Evolutionary conservation across 305 asterid species (phyloP), one percentile per base, ranked within the genome.

Genomic region (Solanum chacoense): DNA sequence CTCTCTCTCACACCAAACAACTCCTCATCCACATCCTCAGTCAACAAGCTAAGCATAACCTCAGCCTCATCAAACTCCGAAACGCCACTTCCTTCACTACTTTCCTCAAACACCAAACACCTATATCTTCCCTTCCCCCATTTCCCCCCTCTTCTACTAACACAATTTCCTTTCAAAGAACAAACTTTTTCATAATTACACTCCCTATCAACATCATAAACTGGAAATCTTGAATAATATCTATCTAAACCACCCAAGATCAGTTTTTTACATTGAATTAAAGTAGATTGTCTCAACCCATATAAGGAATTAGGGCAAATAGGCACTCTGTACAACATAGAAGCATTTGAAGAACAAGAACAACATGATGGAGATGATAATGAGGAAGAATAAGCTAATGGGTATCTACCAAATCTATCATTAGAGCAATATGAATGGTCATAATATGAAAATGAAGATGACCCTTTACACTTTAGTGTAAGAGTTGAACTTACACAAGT

Each of bases 201-300:
- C n/a, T 90, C 88, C 76, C 91, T 90, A 86, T 85, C 93, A 69
- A 91, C 87, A 90, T 92, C 91, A 87, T 78, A 83, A 88, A n/a
- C 90, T 1, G 92, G 92, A 34, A 89, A 81, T 18, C 93, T 83
- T 85, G 89, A 90, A 92, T 65, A 85, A 83, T 50, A 10, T 87
- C 92, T 91, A 88, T 93, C 94, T 36, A 91, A 91, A 88, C 97
- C 94, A 86, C 93, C 89, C 86, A 91, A 91, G 88, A 91, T 88
- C 79, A 93, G 55, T 88, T 91, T 92, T 90, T 94, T 94, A 91
- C 89, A 91, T 73, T 93, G 97, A 91, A 96, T 95, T 90, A 95
- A 92, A 90, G 93, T 93, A 55, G 99, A 97, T 84, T 95, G 98
- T 89, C 96, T 92, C 83, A 93, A 90, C 75, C 98, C 98, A 88